These are phyloP conservation scores for Cryptococcus sp. DNA, from an alignment of 1,284 basidiomycete genomes.

Conservation along the genomic window DNA sequence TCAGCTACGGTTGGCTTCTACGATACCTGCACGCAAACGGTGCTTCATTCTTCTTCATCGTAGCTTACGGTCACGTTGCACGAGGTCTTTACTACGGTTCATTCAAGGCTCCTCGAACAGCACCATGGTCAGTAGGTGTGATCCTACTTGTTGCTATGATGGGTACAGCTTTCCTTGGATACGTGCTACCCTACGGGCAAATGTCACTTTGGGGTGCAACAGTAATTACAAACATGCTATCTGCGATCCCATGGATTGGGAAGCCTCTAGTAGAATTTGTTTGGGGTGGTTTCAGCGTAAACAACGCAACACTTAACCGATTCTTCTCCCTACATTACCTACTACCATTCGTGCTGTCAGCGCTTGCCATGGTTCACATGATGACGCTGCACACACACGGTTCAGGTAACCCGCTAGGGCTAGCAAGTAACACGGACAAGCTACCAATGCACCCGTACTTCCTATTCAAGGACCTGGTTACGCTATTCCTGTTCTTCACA, in stretches of 20 bases:
- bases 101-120: constrained; percentile 41
- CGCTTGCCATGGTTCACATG: constrained; percentile 36
- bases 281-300: too few species aligned
- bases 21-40: constrained; percentile 44
- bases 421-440: constrained; percentile 17
- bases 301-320: too few species aligned
- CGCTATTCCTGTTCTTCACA: constrained; percentile 29
- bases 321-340: too few species aligned
- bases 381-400: constrained; percentile 34
- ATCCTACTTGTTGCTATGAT: constrained; percentile 43
- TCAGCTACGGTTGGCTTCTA: constrained; percentile 37
- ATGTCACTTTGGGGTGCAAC: too few species aligned
- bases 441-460: constrained; percentile 35
- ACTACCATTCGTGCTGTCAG: too few species aligned
- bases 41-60: constrained; percentile 45
- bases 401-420: background rate
- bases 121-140: constrained; percentile 39
- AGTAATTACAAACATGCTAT: too few species aligned
- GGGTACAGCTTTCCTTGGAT: too few species aligned
- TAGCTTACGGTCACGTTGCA: constrained; percentile 40
- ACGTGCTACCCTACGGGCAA: too few species aligned
- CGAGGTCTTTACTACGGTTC: constrained; percentile 44
- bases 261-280: too few species aligned
- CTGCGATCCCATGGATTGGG: too few species aligned
- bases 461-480: constrained; percentile 40